Evolutionary conservation across 805 yeast genomes (phyloP).

Genomic region (Pichia scutulata): DNA sequence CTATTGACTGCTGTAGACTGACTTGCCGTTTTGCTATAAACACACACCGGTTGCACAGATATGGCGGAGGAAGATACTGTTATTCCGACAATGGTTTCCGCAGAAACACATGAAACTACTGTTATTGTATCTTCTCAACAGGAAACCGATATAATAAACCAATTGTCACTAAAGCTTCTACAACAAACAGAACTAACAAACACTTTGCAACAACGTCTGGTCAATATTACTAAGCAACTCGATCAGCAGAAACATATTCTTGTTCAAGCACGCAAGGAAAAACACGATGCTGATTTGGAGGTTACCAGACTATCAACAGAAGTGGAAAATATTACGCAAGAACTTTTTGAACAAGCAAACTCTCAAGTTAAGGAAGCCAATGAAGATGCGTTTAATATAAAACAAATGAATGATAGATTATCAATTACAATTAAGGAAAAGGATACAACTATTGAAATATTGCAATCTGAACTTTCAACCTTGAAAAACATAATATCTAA

Average conservation of each 20-base stretch:
- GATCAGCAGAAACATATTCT: constrained; percentile 8
- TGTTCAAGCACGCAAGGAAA: constrained; percentile 19
- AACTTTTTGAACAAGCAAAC: constrained; percentile 78
- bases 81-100: neutral
- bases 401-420: constrained; percentile 51
- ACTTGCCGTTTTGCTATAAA: neutral
- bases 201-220: constrained; percentile 14
- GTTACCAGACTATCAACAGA: constrained; percentile 33
- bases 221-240: constrained; percentile 28
- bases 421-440: constrained; percentile 54
- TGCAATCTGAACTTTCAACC: constrained; percentile 60
- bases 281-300: constrained; percentile 5
- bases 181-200: constrained; percentile 20
- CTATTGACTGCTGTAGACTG: too few species aligned
- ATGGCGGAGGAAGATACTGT: neutral
- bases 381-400: constrained; percentile 51
- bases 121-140: neutral
- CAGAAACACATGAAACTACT: neutral
- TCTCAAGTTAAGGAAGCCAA: constrained; percentile 77
- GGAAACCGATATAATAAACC: constrained; percentile 12
- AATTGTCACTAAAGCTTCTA: constrained; percentile 20
- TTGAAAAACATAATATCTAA: constrained; percentile 54
- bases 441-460: constrained; percentile 54
- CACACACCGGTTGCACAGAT: neutral
- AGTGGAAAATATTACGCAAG: constrained; percentile 71